These are phyloP conservation scores for Metarhizium album DNA, from an alignment of 2,329 filamentous ascomycete species.

Conservation along the genomic window DNA sequence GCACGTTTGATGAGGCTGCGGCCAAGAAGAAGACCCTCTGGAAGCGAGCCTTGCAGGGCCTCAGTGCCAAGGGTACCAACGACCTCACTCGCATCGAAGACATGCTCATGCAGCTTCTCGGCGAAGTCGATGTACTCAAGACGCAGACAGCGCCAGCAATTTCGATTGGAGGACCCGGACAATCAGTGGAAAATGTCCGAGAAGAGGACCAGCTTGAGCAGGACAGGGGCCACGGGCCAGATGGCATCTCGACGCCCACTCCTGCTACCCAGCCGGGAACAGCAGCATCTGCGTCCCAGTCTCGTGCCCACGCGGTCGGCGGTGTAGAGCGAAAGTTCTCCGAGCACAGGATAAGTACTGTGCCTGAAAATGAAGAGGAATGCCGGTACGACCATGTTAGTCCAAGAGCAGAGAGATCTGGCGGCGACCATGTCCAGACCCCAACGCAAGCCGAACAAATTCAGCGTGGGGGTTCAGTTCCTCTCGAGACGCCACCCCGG, in stretches of 20 bases:
- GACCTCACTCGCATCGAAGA: constrained; percentile 83
- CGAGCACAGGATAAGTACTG: constrained; percentile 80
- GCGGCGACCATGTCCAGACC: constrained; percentile 45
- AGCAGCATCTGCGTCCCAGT: constrained; percentile 53
- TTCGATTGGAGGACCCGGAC: constrained; percentile 38
- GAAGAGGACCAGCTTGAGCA: constrained; percentile 54
- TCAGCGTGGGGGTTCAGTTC: constrained; percentile 41
- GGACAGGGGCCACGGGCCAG: constrained; percentile 69
- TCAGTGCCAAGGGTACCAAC: constrained; percentile 78
- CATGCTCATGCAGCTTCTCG: constrained; percentile 84
- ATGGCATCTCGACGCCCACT: constrained; percentile 61
- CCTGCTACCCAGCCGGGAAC: constrained; percentile 67
- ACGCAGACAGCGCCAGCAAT: constrained; percentile 37
- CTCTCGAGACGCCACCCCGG: constrained; percentile 49
- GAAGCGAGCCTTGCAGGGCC: constrained; percentile 79
- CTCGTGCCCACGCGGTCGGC: constrained; percentile 30
- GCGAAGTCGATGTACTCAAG: constrained; percentile 80
- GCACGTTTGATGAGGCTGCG: constrained; percentile 44
- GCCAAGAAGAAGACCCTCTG: constrained; percentile 90
- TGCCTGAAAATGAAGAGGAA: constrained; percentile 74
- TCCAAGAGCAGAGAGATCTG: constrained; percentile 23
- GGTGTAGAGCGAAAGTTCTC: constrained; percentile 48
- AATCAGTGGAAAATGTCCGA: constrained; percentile 59
- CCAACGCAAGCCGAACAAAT: constrained; percentile 39
- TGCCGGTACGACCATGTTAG: constrained; percentile 43